Percentiles rank a stretch among this genome's conserved stretches.
These are phyloP conservation scores for Warburgia ugandensis DNA, from an alignment of 164 flowering plant species.

Conservation along the genomic window DNA sequence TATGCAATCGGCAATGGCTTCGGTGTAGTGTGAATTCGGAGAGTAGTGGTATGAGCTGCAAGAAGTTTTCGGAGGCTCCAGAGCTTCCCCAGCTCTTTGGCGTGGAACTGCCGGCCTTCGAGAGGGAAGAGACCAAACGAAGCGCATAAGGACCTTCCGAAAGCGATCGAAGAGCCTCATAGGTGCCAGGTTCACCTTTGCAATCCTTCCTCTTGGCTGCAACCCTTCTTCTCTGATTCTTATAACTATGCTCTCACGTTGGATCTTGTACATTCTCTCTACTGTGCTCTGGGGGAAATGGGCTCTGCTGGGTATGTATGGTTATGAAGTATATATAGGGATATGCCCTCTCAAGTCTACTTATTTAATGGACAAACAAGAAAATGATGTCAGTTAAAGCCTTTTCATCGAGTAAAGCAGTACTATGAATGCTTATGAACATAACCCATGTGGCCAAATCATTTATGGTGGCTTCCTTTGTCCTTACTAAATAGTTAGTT, in stretches of 20 bases:
- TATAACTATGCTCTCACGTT: constrained; percentile 36
- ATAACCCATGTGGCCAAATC: constrained; percentile 60
- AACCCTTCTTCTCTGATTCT: constrained; percentile 20
- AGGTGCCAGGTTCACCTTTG: constrained; percentile 30
- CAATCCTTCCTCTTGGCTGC: constrained; percentile 1
- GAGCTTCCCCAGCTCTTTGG: constrained; percentile 15
- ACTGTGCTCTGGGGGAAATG: constrained; percentile 33
- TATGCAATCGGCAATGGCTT: constrained; percentile 51
- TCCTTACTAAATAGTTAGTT: constrained; percentile 14
- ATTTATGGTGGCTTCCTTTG: constrained; percentile 45
- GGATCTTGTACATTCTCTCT: constrained; percentile 23
- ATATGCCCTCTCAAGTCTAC: not conserved
- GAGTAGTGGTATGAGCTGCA: constrained; percentile 34
- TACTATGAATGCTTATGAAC: not conserved
- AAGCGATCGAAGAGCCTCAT: constrained; percentile 66
- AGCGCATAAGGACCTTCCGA: constrained; percentile 52
- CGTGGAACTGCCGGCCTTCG: constrained; percentile 1
- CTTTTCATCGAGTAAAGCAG: not conserved
- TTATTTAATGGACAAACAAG: not conserved
- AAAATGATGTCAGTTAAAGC: not conserved
- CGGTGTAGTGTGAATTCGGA: constrained; percentile 34
- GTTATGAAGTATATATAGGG: constrained; percentile 11
- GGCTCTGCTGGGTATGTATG: constrained; percentile 39
- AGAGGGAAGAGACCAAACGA: constrained; percentile 42
- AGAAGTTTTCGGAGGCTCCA: constrained; percentile 59